Evolutionary conservation across 306 rosid genomes (phyloP).

Genomic region (barrel medic (Medicago truncatula)): DNA sequence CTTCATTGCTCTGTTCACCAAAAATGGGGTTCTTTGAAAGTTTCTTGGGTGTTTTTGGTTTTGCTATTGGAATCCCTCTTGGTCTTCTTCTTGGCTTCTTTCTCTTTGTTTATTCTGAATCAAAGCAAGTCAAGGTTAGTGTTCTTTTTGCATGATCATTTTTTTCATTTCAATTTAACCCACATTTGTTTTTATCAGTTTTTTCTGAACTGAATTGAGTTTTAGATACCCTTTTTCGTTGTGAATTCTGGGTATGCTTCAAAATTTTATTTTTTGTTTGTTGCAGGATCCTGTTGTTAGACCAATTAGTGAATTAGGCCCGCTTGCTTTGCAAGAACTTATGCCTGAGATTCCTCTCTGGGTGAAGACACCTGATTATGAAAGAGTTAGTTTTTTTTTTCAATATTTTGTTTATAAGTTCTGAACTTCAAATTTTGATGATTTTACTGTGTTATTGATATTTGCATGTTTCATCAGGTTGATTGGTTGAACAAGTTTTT

Average conservation of each 20-base stretch:
- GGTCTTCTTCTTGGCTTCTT: slow-evolving; percentile 85
- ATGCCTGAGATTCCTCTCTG: slow-evolving; percentile 84
- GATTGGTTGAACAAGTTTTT: slow-evolving; percentile 88
- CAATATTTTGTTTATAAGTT: background rate
- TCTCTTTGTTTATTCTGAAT: slow-evolving; percentile 69
- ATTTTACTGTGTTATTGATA: slow-evolving; percentile 30
- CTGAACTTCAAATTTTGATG: background rate
- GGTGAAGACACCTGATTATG: slow-evolving; percentile 84
- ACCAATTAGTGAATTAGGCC: slow-evolving; percentile 78
- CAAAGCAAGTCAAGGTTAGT: slow-evolving; percentile 66
- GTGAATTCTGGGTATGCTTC: slow-evolving; percentile 20
- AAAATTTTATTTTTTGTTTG: background rate
- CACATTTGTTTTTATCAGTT: slow-evolving; percentile 14
- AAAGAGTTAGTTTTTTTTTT: slow-evolving; percentile 65
- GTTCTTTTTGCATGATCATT: slow-evolving; percentile 15
- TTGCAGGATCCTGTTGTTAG: slow-evolving; percentile 74
- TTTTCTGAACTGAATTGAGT: slow-evolving; percentile 8
- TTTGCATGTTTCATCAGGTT: slow-evolving; percentile 59
- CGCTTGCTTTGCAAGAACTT: slow-evolving; percentile 71
- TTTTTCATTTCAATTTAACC: background rate
- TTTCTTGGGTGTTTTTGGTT: slow-evolving; percentile 73
- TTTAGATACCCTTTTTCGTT: slow-evolving; percentile 15
- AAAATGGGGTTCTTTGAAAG: slow-evolving; percentile 74
- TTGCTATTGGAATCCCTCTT: slow-evolving; percentile 78
- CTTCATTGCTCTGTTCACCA: background rate